These are phyloP conservation scores for Cajanus cajan DNA, from an alignment of 306 rosid genomes.

Conservation along the genomic window DNA sequence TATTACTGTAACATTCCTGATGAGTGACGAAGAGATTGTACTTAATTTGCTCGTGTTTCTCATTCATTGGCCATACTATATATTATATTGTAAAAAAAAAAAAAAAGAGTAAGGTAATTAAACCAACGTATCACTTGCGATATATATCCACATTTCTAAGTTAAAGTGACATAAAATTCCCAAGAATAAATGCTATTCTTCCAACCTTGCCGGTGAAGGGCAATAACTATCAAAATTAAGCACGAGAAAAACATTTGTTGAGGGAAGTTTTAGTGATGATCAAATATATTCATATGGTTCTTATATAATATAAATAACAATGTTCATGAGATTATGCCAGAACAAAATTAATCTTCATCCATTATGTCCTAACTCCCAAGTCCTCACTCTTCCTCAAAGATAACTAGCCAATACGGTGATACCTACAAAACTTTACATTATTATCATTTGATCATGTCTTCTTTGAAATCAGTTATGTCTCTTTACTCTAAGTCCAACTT, in stretches of 20 bases:
- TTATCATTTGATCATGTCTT: slow-evolving; percentile 27
- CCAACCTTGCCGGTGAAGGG: neutral
- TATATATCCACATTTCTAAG: neutral
- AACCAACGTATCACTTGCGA: neutral
- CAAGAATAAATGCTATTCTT: neutral
- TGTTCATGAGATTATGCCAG: neutral
- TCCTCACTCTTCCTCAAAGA: neutral
- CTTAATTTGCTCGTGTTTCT: neutral
- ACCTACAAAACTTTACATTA: neutral
- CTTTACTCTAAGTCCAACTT: slow-evolving; percentile 33
- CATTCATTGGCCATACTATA: neutral
- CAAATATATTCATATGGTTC: too few relatives aligned
- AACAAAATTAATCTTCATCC: neutral
- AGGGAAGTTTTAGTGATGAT: too few relatives aligned
- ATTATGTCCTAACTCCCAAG: too few relatives aligned
- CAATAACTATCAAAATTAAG: too few relatives aligned
- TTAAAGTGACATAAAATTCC: neutral
- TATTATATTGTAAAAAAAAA: neutral
- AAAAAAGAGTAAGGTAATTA: neutral
- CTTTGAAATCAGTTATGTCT: slow-evolving; percentile 30
- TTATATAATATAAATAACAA: neutral
- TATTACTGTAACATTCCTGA: neutral
- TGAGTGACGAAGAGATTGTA: neutral
- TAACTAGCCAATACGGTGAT: too few relatives aligned
- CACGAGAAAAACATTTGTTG: too few relatives aligned